Evolutionary conservation across 2,329 filamentous ascomycete genomes (phyloP).

Genomic region (Exophiala viscosa): DNA sequence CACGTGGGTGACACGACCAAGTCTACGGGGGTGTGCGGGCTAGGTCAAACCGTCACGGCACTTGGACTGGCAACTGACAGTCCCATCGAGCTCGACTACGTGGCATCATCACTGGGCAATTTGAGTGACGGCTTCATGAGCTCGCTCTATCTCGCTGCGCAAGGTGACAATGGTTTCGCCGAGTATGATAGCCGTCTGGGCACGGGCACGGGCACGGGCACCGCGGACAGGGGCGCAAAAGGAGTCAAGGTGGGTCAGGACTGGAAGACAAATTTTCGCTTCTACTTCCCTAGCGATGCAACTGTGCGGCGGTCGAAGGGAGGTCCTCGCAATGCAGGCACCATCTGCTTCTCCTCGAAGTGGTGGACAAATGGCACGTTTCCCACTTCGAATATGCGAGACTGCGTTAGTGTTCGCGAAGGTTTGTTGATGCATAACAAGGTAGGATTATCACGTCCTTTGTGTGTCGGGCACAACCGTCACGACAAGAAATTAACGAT

Average conservation of each 20-base stretch:
- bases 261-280: slow-evolving; percentile 52
- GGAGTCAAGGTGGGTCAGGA: slow-evolving; percentile 6
- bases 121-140: slow-evolving; percentile 65
- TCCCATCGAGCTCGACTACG: slow-evolving; percentile 26
- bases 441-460: slow-evolving; percentile 44
- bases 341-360: slow-evolving; percentile 71
- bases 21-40: slow-evolving; percentile 68
- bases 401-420: slow-evolving; percentile 66
- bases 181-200: slow-evolving; percentile 41
- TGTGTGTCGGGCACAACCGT: neutral
- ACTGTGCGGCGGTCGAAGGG: slow-evolving; percentile 66
- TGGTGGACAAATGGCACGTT: slow-evolving; percentile 69
- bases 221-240: slow-evolving; percentile 1
- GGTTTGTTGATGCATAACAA: slow-evolving; percentile 89
- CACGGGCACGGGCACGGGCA: slow-evolving; percentile 2
- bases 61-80: slow-evolving; percentile 57
- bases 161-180: slow-evolving; percentile 50
- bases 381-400: slow-evolving; percentile 66
- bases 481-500: neutral
- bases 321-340: slow-evolving; percentile 65
- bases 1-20: slow-evolving; percentile 48
- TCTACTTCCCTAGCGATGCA: slow-evolving; percentile 75
- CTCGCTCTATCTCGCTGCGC: slow-evolving; percentile 56
- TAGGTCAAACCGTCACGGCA: slow-evolving; percentile 62
- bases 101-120: slow-evolving; percentile 73